Evolutionary conservation across 2,329 filamentous ascomycete species (phyloP), one percentile per base, ranked within the genome.

Genomic region (Botrytis deweyae): DNA sequence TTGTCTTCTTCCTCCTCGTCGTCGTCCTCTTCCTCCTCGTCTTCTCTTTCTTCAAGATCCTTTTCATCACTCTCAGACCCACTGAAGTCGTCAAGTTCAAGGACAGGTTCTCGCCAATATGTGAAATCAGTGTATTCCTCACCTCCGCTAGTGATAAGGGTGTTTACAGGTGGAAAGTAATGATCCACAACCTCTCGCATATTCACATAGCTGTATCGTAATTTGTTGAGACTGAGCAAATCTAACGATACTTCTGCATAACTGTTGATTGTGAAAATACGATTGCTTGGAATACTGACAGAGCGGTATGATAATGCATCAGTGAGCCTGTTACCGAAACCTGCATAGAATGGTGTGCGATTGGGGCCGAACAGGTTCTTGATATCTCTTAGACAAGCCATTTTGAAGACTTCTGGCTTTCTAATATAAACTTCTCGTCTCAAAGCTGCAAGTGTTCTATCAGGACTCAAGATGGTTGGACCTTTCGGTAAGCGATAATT

Each of bases 351-450:
- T 0, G 96, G 95, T 29, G 91, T 94, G 61, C 89, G 86, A 40
- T 92, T 90, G 0, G 89, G 87, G 4, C 90, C 91, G 80, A 98
- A 99, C 0, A 99, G 87, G 74, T 91, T 93, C 81, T 95, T 91
- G 78, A 99, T 98, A 82, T 99, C 96, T 59, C 96, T 91, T 33
- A 99, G 85, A 76, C 96, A 99, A 3, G 96, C 94, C 97, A 99
- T 99, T 84, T 99, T 99, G 89, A 99, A 99, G 12, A 99, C 94
- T 81, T 99, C 95, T 0, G 96, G 97, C 82, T 99, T 98, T 71
- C 96, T 90, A 40, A 99, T 87, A 81, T 99, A 99, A 9, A 99
- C 90, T 82, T 99, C 96, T 66, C 96, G 90, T 73, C 96, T 88
- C 44, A 99, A 84, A 0, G 96, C 97, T 12, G 97, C 95, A 84